Base-by-base conservation (phyloP, 345 rosid genomes). In the Kernera saxatilis region DNA sequence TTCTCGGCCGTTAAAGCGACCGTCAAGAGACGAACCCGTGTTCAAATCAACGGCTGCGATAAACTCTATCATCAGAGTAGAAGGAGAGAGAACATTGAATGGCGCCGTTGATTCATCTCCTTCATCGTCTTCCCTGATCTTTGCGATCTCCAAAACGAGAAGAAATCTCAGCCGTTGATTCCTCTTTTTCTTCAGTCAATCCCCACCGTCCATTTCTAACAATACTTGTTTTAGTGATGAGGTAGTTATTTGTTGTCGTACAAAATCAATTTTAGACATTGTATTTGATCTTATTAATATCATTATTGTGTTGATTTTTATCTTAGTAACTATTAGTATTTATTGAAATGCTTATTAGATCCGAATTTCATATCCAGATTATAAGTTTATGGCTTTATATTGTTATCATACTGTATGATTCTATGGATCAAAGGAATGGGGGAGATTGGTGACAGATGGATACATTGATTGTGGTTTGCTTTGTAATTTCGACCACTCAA, bases 31-130 rank as follows among this genome's bases (percentile, higher is more conserved):
- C 1, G 82, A 73, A 62, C 37, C 58, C 18, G 81, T 67, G 63
- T 77, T 83, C 8, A 77, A 69, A 79, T 79, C 89, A 45, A 73
- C 78, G 68, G 84, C 70, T 56, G 57, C 55, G 6, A 53, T 82
- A 45, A 72, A 69, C 59, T 77, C 88, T 2, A 14, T 77, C 15
- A 66, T 56, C 55, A 78, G 80, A 62, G 76, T 84, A 17, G 73
- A 79, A 58, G 76, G 43, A 23, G 72, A 68, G 56, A 57, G 52
- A 54, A 67, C 60, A 15, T 30, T 59, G 1, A 70, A 70, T 40
- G 75, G 40, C 40, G 75, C 52, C 40, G 80, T 39, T 22, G 79
- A 40, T 13, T 36, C 55, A 5, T 30, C 60, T 26, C 18, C 37
- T 41, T 40, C 43, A 27, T 59, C 83, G 5, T 70, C 86, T 32